Base-by-base conservation (phyloP, 768 basidiomycete species). In the Kwoniella sp. region DNA sequence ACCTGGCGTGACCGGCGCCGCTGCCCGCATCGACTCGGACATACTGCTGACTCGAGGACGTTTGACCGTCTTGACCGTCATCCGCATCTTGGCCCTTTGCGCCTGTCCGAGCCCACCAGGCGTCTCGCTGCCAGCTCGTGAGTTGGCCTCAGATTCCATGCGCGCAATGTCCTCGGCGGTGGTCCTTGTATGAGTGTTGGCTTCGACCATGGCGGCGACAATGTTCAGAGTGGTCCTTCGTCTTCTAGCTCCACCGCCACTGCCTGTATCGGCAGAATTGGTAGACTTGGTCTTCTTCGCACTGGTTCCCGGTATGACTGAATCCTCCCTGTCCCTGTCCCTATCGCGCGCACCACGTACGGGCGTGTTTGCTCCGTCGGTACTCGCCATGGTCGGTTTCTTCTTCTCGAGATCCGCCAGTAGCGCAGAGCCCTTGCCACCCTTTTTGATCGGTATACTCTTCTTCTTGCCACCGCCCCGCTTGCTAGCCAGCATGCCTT, bases 351-450 rank as follows among this genome's bases (percentile, higher is more conserved):
- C 44, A 8, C 22, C 41, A n/a, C 50, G 44, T 0, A 32, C 49
- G n/a, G 59, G 65, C n/a, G 58, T 61, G 14, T 42, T 33, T 2
- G 45, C 25, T 3, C 44, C 50, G 22, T 52, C 46, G 37, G n/a
- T 39, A 6, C 50, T 25, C n/a, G n/a, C n/a, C 20, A 60, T 47
- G 8, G 58, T 60, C 12, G 57, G 53, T 47, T 62, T 69, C 34
- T 66, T 43, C 36, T 53, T 49, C 17, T 60, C 59, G 36, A 69
- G 34, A 62, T 63, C 49, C 15, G 60, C 56, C 31, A 66, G 32
- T 19, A 69, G 43, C 26, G 64, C 64, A 26, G 64, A 46, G 27
- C 49, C 50, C 43, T 69, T 69, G 10, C 62, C 64, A 5, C 59
- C 62, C 36, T 64, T 68, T 51, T 62, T 64, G 54, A 64, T 60